Base-by-base conservation (phyloP, 1,284 basidiomycete species). In the Trichosporon faecale region DNA sequence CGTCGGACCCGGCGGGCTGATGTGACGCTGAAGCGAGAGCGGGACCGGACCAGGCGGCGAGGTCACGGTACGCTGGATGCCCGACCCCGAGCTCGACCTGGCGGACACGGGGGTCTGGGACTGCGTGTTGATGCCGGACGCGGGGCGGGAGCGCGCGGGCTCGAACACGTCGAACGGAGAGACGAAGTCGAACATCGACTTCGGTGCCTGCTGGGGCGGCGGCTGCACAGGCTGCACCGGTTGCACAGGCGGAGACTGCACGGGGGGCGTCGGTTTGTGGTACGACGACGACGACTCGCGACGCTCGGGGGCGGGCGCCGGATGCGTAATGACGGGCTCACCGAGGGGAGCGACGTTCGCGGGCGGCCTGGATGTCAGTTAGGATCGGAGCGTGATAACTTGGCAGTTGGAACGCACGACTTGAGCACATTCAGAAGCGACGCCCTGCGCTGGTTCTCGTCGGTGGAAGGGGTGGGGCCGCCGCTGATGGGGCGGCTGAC, bases 141-240 rank as follows among this genome's bases (percentile, higher is more conserved):
- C 12, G 0, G 67, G 25, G 29, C 64, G 66, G 2, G 72, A 65
- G 70, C 72, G 49, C 14, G 73, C 75, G 14, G 73, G 70, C 2
- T 78, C 77, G 67, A 82, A 81, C 2, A 72, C 80, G 55, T 80
- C 80, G 61, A 82, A 82, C 3, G 81, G 81, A 2, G 79, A 81
- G 52, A 81, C 78, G 67, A 82, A 82, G 66, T 79, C 77, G 71
- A 82, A 82, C 60, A 75, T 75, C 12, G 79, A 77, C 68, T 78
- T 77, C 21, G 65, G 27, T 35, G 21, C 23, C 55, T 40, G 49
- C 29, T 52, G 25, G 9, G 64, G 64, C 40, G 64, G 46, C 2
- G 44, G 31, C 35, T 31, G 27, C n/a, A 31, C 35, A n/a, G 29
- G 44, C 16, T 18, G 64, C 29, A n/a, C n/a, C n/a, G 64, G 23